These are phyloP conservation scores for Salinomyces thailandicus DNA, from an alignment of 2,329 filamentous ascomycete species.

Conservation along the genomic window DNA sequence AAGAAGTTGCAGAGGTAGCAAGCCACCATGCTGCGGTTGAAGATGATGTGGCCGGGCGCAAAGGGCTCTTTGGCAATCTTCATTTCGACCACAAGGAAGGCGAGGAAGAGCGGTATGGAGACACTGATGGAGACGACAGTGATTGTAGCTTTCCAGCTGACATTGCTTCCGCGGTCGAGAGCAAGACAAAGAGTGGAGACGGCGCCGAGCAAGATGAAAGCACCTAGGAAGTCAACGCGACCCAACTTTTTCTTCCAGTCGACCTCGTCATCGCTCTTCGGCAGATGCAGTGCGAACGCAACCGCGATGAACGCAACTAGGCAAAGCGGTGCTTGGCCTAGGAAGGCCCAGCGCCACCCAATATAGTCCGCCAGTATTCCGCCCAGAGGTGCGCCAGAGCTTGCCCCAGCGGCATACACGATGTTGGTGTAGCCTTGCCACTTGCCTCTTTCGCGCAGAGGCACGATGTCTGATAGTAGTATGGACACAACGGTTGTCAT, in stretches of 20 bases:
- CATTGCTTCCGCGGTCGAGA: conserved; percentile 63
- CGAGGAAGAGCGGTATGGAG: conserved; percentile 48
- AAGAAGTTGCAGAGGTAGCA: conserved; percentile 66
- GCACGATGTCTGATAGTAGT: conserved; percentile 59
- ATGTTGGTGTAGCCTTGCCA: conserved; percentile 70
- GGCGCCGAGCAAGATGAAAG: conserved; percentile 53
- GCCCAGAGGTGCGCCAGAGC: conserved; percentile 58
- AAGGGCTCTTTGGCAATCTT: conserved; percentile 61
- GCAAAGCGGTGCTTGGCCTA: conserved; percentile 60
- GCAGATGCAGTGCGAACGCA: conserved; percentile 51
- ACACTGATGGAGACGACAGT: conserved; percentile 49
- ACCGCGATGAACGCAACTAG: conserved; percentile 55
- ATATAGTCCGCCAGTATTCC: conserved; percentile 62
- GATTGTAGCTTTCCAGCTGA: conserved; percentile 51
- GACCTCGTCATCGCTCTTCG: conserved; percentile 41
- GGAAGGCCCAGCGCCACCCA: conserved; percentile 69
- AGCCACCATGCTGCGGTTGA: conserved; percentile 54
- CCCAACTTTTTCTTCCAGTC: conserved; percentile 57
- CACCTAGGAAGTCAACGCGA: conserved; percentile 64
- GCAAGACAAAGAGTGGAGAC: conserved; percentile 57
- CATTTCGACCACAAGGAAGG: conserved; percentile 61
- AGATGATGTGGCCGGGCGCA: conserved; percentile 62
- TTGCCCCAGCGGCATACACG: conserved; percentile 57
- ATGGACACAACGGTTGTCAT: conserved; percentile 62
- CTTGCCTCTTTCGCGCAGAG: conserved; percentile 56